Base-by-base conservation (phyloP, 2,329 filamentous ascomycete species). In the Clonostachys solani region DNA sequence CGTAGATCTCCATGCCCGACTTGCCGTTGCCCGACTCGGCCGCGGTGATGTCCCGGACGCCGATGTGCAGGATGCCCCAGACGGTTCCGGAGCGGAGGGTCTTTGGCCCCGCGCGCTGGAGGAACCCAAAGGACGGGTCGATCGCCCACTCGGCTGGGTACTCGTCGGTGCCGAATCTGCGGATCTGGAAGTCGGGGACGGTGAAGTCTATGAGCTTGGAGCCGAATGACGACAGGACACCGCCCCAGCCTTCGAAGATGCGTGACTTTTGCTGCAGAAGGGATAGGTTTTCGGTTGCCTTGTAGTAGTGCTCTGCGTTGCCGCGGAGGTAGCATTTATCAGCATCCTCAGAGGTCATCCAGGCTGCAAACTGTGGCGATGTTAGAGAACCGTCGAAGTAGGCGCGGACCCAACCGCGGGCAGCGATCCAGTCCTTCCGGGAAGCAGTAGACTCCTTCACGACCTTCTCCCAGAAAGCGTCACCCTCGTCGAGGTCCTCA, bases 371-470 rank as follows among this genome's bases (percentile, higher is more conserved):
- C 29, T 45, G n/a, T 9, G 17, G 15, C 10, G 43, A 33, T 9
- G 29, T 45, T 5, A 45, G 43, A 17, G 33, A 29, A 34, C 35
- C 29, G 13, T 37, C 43, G 43, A 17, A 45, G 4, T 36, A 45
- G 23, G 33, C 29, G 12, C 34, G 29, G n/a, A 45, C 43, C 12
- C 33, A 45, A 10, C 29, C 16, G 9, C 34, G n/a, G 23, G 43
- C 43, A 12, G 43, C n/a, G 13, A 45, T 23, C 23, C 19, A 45
- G n/a, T 45, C 29, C 12, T 35, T n/a, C 29, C 43, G 43, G 17
- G 33, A 52, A 47, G 61, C 60, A 29, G 57, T 55, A 1, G 62
- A 62, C 10, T 50, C 45, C 4, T 60, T 57, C 6, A 63, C 49
- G 16, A 66, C 54, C 6, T 49, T 12, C 2, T 37, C 47, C 43